Conservation (phyloP, 176 grass and related monocot genomes). For the Oryza coarctata region DNA sequence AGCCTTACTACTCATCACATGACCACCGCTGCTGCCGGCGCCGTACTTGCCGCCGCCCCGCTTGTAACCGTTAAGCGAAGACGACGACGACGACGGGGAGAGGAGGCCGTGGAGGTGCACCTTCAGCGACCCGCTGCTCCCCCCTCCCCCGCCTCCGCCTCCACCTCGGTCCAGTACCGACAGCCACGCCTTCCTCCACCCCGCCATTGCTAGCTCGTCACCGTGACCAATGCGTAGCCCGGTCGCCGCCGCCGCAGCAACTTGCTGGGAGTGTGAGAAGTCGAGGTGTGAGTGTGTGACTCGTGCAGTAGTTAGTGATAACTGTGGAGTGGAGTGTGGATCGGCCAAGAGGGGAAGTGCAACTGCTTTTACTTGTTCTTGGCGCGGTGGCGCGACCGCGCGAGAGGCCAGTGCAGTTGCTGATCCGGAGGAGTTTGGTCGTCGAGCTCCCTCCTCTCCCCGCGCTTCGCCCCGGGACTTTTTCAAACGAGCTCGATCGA, state of each 20-base stretch:
- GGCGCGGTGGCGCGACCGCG: background rate
- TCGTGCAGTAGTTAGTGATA: background rate
- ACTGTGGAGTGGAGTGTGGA: background rate
- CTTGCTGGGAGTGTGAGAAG: background rate
- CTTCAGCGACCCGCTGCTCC: slow-evolving; percentile 30
- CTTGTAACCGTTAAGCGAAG: slow-evolving; percentile 25
- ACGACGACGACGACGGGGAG: slow-evolving; percentile 16
- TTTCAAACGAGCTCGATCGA: background rate
- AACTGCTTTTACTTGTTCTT: slow-evolving; percentile 26
- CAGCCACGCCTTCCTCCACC: slow-evolving; percentile 46
- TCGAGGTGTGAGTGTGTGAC: background rate
- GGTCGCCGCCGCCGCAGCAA: slow-evolving; percentile 5
- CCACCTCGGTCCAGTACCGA: slow-evolving; percentile 25
- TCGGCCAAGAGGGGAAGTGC: background rate
- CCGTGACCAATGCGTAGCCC: background rate
- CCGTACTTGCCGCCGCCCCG: slow-evolving; percentile 9
- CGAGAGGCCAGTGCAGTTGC: background rate
- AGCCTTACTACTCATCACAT: slow-evolving; percentile 13
- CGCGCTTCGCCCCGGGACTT: background rate
- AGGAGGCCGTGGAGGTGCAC: slow-evolving; percentile 27
- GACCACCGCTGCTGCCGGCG: background rate
- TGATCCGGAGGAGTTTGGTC: background rate
- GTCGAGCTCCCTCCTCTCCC: background rate
- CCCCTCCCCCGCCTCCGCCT: background rate
- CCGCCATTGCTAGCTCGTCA: slow-evolving; percentile 16